These are phyloP conservation scores for Beta macrorhiza DNA, from an alignment of 179 eudicot genomes.

Conservation along the genomic window DNA sequence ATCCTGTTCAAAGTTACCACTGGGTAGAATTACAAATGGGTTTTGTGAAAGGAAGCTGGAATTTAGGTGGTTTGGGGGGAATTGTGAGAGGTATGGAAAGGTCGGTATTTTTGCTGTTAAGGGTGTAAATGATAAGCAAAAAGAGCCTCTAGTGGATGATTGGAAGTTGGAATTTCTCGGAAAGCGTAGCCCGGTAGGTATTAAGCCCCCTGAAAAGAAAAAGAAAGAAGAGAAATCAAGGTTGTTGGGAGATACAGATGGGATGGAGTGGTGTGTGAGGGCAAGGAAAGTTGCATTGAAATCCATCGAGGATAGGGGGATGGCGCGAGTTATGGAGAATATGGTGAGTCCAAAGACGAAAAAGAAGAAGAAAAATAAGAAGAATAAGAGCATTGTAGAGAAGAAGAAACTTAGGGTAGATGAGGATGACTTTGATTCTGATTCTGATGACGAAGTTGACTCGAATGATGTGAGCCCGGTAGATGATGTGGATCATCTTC, in stretches of 20 bases:
- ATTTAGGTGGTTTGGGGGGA: conserved; percentile 29
- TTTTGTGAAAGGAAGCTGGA: conserved; percentile 26
- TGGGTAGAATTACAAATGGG: conserved; percentile 28
- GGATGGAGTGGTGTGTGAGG: conserved; percentile 93
- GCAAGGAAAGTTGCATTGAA: conserved; percentile 82
- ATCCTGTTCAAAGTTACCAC: conserved; percentile 14
- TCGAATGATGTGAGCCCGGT: conserved; percentile 14
- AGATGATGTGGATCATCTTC: conserved; percentile 37
- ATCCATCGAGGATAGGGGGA: conserved; percentile 78
- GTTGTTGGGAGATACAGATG: conserved; percentile 43
- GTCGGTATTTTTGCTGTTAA: conserved; percentile 29
- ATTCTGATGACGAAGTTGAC: conserved; percentile 35
- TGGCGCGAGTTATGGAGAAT: conserved; percentile 49
- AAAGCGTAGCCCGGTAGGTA: conserved; percentile 34
- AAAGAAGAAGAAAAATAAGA: conserved; percentile 60
- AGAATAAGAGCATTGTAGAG: conserved; percentile 33
- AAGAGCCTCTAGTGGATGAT: conserved; percentile 40
- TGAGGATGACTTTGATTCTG: conserved; percentile 35
- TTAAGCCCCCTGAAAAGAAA: conserved; percentile 35
- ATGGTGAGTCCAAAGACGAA: conserved; percentile 44
- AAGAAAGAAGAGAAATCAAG: conserved; percentile 42
- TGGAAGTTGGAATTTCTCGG: conserved; percentile 80
- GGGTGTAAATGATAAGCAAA: conserved; percentile 22
- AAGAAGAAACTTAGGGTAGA: conserved; percentile 36
- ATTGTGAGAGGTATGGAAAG: conserved; percentile 19